phyloP scores from a whole-genome alignment of 768 basidiomycete genomes.

The Boletus insuetus region DNA sequence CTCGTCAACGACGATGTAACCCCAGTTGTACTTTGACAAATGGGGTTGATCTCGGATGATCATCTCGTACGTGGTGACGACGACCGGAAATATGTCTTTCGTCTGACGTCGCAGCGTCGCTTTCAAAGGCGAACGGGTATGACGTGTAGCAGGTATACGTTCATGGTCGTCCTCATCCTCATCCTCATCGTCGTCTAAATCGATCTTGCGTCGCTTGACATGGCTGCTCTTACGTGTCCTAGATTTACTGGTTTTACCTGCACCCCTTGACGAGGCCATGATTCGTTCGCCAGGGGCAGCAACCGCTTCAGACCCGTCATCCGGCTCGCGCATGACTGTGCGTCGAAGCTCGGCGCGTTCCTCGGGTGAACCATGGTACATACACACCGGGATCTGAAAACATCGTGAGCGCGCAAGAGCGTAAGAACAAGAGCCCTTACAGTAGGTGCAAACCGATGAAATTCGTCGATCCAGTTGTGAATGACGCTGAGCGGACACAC shows the following conservation, averaged over 20 bases:
- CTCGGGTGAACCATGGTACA: slow-evolving; percentile 85
- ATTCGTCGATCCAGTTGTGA: slow-evolving; percentile 89
- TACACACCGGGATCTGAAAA: slow-evolving; percentile 73
- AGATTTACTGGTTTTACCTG: slow-evolving; percentile 12
- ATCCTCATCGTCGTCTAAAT: slow-evolving; percentile 1
- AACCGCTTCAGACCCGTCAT: slow-evolving; percentile 22
- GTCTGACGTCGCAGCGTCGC: slow-evolving; percentile 13
- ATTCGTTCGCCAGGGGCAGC: slow-evolving; percentile 24
- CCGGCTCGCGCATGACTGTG: slow-evolving; percentile 48
- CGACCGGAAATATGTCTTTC: slow-evolving; percentile 63
- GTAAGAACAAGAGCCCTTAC: slow-evolving; percentile 39
- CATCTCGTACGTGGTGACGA: slow-evolving; percentile 91
- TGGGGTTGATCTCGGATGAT: slow-evolving; percentile 78
- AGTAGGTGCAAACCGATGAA: slow-evolving; percentile 75
- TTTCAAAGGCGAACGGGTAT: slow-evolving; percentile 13
- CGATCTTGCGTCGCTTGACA: slow-evolving; percentile 23
- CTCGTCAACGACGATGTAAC: slow-evolving; percentile 95
- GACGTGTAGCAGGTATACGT: slow-evolving; percentile 18
- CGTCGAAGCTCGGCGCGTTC: slow-evolving; percentile 79
- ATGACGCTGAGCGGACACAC: slow-evolving; percentile 93
- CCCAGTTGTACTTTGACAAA: slow-evolving; percentile 68
- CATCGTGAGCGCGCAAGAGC: neutral
- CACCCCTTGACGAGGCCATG: slow-evolving; percentile 21
- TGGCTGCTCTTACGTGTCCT: slow-evolving; percentile 8
- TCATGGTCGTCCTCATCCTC: slow-evolving; percentile 6